These are phyloP conservation scores for Leccinum olivaceopallidum DNA, from an alignment of 768 basidiomycete species.

Conservation along the genomic window DNA sequence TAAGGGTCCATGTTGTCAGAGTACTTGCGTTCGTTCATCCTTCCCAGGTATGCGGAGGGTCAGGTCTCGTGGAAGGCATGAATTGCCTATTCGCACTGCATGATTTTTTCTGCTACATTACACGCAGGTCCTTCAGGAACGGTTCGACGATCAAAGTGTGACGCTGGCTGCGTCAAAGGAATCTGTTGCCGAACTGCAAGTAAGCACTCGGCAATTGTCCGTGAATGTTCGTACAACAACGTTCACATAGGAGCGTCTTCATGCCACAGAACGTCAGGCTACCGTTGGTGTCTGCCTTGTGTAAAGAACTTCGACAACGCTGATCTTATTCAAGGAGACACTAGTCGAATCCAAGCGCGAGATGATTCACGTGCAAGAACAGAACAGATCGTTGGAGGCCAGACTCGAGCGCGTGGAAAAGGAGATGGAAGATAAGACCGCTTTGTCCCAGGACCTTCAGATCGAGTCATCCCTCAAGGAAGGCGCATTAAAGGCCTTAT, in stretches of 20 bases:
- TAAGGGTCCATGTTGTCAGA: constrained; percentile 11
- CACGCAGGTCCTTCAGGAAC: constrained; percentile 52
- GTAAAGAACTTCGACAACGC: no score
- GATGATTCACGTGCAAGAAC: constrained; percentile 22
- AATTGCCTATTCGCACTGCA: neutral
- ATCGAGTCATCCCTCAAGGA: constrained; percentile 28
- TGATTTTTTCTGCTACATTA: neutral
- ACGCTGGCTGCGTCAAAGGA: constrained; percentile 57
- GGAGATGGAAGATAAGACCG: constrained; percentile 10
- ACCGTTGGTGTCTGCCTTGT: constrained; percentile 14
- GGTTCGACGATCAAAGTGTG: constrained; percentile 57
- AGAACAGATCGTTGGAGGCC: constrained; percentile 19
- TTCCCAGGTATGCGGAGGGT: constrained; percentile 20
- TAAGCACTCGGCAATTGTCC: constrained; percentile 12
- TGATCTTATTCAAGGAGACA: constrained; percentile 19
- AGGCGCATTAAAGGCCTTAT: constrained; percentile 22
- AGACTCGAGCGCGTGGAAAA: constrained; percentile 15
- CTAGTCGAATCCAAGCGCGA: constrained; percentile 16
- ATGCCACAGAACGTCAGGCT: constrained; percentile 17
- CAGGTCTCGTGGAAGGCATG: constrained; percentile 28
- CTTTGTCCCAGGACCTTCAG: constrained; percentile 19
- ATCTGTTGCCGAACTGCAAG: constrained; percentile 52
- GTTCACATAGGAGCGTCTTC: constrained; percentile 25
- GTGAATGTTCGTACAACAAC: neutral
- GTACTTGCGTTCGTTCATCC: constrained; percentile 1